A percentile compares a stretch with the other conserved stretches of the same genome.
These are phyloP conservation scores for Botryotinia calthae DNA, from an alignment of 2,329 filamentous ascomycete species.

Conservation along the genomic window DNA sequence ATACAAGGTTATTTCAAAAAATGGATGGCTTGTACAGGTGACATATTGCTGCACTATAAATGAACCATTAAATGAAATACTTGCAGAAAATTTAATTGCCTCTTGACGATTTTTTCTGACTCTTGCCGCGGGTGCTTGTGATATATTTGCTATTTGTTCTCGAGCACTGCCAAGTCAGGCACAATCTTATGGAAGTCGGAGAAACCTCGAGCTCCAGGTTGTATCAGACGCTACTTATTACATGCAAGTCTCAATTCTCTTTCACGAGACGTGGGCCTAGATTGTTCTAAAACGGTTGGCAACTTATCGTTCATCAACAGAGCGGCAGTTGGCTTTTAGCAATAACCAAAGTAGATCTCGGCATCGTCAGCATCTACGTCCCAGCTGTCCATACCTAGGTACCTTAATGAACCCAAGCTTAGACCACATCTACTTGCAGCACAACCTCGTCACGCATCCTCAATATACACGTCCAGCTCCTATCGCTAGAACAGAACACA, in stretches of 20 bases:
- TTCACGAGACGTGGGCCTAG: not conserved
- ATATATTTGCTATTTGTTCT: not conserved
- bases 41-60: constrained; percentile 27
- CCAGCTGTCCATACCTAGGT: not conserved
- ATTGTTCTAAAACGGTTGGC: not conserved
- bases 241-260: not conserved
- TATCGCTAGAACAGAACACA: not conserved
- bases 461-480: not conserved
- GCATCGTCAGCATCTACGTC: not conserved
- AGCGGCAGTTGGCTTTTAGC: not conserved
- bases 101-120: not conserved
- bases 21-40: constrained; percentile 37
- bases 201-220: not conserved
- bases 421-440: not conserved
- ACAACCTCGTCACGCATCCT: not conserved
- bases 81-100: constrained; percentile 16
- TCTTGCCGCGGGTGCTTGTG: not conserved
- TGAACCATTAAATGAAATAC: constrained; percentile 20
- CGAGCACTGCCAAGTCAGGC: not conserved
- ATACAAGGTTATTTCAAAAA: constrained; percentile 28
- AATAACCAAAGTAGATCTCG: not conserved
- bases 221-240: not conserved
- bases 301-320: not conserved
- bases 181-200: not conserved
- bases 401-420: too few relatives aligned